These are phyloP conservation scores for Aspergillus sergii DNA, from an alignment of 2,329 filamentous ascomycete species.

Conservation along the genomic window DNA sequence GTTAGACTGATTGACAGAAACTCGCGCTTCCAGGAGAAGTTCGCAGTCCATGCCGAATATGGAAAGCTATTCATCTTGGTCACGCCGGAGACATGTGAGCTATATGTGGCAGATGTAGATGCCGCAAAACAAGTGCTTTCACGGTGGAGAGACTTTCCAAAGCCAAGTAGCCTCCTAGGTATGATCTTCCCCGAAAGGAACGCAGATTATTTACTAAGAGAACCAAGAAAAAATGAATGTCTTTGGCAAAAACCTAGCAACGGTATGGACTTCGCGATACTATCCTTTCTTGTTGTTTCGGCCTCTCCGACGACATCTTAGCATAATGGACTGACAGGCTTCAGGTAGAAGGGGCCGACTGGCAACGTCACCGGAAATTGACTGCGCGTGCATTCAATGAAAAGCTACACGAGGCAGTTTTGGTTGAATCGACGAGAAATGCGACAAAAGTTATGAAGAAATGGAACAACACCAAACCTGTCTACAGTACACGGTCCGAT, in stretches of 20 bases:
- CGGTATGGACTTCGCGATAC: neutral
- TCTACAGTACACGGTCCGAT: neutral
- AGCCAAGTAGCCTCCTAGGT: neutral
- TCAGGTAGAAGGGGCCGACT: slow-evolving; percentile 6
- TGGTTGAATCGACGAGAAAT: neutral
- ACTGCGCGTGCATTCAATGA: slow-evolving; percentile 3
- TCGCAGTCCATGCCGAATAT: neutral
- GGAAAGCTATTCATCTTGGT: slow-evolving; percentile 4
- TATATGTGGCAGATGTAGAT: neutral
- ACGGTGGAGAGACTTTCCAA: slow-evolving; percentile 4
- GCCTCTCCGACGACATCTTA: too few species aligned
- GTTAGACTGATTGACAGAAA: neutral
- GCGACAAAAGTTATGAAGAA: neutral
- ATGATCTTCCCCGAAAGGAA: neutral
- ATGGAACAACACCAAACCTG: neutral
- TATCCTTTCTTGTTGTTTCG: neutral
- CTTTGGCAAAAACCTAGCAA: neutral
- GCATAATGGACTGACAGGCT: neutral
- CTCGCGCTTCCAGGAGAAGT: slow-evolving; percentile 5
- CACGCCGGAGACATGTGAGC: neutral
- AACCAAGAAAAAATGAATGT: neutral
- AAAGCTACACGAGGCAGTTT: neutral
- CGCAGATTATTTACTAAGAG: neutral
- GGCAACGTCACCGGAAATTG: slow-evolving; percentile 9
- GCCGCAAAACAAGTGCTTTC: slow-evolving; percentile 4